Conservation (phyloP, 1,284 basidiomycete species). For the Ustilago sp. region DNA sequence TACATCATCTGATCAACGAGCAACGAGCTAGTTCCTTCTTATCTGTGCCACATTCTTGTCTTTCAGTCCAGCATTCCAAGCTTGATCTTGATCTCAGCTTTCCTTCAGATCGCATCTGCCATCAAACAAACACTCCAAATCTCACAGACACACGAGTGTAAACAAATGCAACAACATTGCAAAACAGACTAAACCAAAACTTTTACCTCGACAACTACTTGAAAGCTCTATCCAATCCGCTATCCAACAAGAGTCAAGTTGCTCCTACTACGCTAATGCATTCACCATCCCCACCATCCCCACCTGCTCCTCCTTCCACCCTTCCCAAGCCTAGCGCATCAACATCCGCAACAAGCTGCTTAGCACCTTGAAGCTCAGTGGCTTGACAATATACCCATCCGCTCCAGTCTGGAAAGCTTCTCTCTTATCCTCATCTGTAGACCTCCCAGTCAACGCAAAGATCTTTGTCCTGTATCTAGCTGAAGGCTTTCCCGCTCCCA, state of each 20-base stretch:
- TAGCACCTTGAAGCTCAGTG: conserved; percentile 55
- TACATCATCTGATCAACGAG: no score
- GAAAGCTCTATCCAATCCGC: not conserved
- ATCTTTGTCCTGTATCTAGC: conserved; percentile 74
- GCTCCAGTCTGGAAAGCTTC: conserved; percentile 91
- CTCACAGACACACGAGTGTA: not conserved
- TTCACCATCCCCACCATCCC: not conserved
- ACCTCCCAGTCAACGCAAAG: conserved; percentile 90
- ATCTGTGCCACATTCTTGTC: no score
- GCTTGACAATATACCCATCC: conserved; percentile 84
- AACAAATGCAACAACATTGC: not conserved
- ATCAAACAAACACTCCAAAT: not conserved
- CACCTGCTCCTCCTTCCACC: no score
- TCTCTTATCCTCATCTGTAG: conserved; percentile 89
- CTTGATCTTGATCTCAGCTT: no score
- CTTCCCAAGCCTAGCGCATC: conserved; percentile 13
- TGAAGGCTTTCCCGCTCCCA: conserved; percentile 16
- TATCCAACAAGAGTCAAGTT: not conserved
- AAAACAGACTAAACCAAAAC: not conserved
- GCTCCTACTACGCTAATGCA: conserved; percentile 6
- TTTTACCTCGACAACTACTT: no score
- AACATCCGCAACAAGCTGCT: conserved; percentile 53
- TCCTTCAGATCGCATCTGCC: no score
- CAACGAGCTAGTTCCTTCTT: no score
- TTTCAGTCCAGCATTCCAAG: no score